These are phyloP conservation scores for Fusarium hostae DNA, from an alignment of 2,329 filamentous ascomycete genomes.

Conservation along the genomic window DNA sequence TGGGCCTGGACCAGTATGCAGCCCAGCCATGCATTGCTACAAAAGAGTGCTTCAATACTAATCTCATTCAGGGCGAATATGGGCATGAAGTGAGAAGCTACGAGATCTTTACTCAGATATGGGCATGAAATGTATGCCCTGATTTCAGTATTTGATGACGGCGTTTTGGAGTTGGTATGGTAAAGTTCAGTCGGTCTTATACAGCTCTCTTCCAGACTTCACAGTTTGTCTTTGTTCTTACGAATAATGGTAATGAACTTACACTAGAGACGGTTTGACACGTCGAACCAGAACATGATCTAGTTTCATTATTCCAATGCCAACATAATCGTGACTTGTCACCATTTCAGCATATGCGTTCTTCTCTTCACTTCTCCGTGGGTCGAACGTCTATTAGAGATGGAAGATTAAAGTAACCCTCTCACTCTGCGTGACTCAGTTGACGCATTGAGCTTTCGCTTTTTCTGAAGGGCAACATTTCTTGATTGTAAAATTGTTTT, in stretches of 20 bases:
- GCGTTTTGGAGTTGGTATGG: conserved; percentile 36
- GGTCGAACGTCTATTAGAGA: conserved; percentile 65
- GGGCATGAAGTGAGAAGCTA: conserved; percentile 49
- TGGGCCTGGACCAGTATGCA: conserved; percentile 71
- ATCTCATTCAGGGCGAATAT: conserved; percentile 51
- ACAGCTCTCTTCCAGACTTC: conserved; percentile 2
- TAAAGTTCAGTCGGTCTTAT: conserved; percentile 12
- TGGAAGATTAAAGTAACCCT: conserved; percentile 63
- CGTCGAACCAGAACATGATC: not conserved
- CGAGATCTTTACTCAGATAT: not conserved
- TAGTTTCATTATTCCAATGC: not conserved
- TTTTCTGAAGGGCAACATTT: conserved; percentile 60
- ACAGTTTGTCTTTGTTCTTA: conserved; percentile 18
- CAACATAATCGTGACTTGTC: conserved; percentile 14
- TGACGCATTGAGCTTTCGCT: conserved; percentile 58
- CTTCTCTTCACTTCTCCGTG: conserved; percentile 60
- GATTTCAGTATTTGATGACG: conserved; percentile 4
- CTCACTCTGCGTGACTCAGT: conserved; percentile 62
- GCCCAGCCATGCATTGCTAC: conserved; percentile 47
- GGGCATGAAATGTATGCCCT: not conserved
- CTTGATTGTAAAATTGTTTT: not conserved
- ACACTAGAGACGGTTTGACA: not conserved
- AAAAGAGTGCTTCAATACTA: conserved; percentile 43
- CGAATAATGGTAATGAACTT: conserved; percentile 32
- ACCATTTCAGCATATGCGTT: conserved; percentile 67